A percentile compares a stretch with the other conserved stretches of the same genome.
phyloP scores from a whole-genome alignment of 169 alveolate species.

The Plasmodium sp. region DNA sequence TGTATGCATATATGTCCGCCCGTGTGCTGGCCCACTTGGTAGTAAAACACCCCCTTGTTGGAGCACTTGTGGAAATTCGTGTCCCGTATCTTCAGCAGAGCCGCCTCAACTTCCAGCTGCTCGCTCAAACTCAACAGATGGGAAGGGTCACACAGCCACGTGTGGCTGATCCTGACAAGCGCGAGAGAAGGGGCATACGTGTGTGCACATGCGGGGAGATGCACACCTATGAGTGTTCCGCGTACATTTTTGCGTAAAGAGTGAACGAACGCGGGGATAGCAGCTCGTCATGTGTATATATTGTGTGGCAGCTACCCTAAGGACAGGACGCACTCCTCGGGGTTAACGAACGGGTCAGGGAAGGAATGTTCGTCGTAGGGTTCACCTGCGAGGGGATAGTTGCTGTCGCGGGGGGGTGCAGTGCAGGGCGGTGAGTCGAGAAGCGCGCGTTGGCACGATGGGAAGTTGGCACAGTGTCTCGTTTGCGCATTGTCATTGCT shows the following conservation, averaged over 20 bases:
- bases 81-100: constrained; percentile 49
- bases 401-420: not conserved
- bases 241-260: not conserved
- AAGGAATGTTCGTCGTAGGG: constrained; percentile 39
- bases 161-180: constrained; percentile 49
- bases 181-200: not conserved
- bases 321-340: constrained; percentile 67
- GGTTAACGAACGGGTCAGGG: constrained; percentile 67
- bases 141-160: constrained; percentile 73
- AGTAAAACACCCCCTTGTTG: constrained; percentile 11
- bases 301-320: constrained; percentile 22
- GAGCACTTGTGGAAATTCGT: constrained; percentile 68
- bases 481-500: not conserved
- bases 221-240: not conserved
- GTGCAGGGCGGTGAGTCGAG: not conserved
- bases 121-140: constrained; percentile 26
- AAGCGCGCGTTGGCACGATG: not conserved
- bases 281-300: not conserved
- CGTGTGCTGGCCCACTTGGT: constrained; percentile 19
- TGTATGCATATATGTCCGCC: not conserved
- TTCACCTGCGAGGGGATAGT: not conserved
- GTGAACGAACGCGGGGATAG: not conserved
- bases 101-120: constrained; percentile 53
- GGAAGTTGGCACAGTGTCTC: not conserved
- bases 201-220: not conserved